Conservation (phyloP, 1,284 basidiomycete genomes). For the Pterulicium gracile region DNA sequence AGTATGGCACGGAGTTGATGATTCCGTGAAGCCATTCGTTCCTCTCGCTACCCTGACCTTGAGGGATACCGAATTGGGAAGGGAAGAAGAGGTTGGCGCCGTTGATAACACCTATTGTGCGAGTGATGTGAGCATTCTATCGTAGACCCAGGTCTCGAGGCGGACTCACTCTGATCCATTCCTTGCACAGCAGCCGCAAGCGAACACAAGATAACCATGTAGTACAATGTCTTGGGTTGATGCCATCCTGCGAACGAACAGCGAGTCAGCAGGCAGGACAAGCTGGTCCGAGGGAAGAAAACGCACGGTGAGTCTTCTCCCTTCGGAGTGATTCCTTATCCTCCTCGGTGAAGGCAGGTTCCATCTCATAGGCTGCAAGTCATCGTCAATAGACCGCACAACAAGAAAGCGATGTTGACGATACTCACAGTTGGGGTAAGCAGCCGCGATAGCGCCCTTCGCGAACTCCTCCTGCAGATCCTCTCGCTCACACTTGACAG, state of each 20-base stretch:
- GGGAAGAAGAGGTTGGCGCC: conserved; percentile 61
- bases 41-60: conserved; percentile 12
- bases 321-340: neutral
- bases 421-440: neutral
- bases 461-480: neutral
- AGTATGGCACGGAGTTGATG: conserved; percentile 37
- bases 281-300: neutral
- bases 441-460: neutral
- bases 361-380: neutral
- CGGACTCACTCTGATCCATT: conserved; percentile 1
- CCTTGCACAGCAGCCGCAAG: conserved; percentile 3
- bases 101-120: conserved; percentile 19
- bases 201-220: conserved; percentile 1
- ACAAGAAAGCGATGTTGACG: too few relatives aligned
- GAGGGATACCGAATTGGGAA: conserved; percentile 33
- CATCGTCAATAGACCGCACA: too few relatives aligned
- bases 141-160: too few relatives aligned
- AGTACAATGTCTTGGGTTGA: conserved; percentile 1
- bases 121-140: too few relatives aligned
- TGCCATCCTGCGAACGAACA: neutral
- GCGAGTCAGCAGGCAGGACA: neutral
- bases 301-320: neutral
- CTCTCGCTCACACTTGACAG: neutral
- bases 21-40: conserved; percentile 38
- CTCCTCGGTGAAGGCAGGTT: neutral